A percentile compares a stretch with the other conserved stretches of the same genome.
Conservation (phyloP, 345 rosid species). For the Trapa incisa region DNA sequence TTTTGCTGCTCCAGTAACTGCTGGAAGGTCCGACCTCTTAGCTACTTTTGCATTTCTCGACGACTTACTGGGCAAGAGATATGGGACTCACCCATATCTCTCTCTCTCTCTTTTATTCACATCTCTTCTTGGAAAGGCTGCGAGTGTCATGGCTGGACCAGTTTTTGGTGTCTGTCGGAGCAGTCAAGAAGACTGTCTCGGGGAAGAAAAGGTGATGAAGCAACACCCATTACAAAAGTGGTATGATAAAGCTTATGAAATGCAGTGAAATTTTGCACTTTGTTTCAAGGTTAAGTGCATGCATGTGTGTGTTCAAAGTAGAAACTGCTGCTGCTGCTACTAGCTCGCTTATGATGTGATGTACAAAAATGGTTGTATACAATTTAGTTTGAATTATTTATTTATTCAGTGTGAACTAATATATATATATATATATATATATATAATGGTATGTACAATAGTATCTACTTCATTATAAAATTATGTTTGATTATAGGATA, state of each 20-base stretch:
- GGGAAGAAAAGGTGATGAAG: conserved; percentile 43
- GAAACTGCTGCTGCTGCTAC: background rate
- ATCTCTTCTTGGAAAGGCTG: conserved; percentile 81
- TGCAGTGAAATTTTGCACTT: background rate
- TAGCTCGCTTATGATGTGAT: background rate
- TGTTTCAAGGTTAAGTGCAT: background rate
- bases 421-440: too few species aligned
- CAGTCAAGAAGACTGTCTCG: conserved; percentile 80
- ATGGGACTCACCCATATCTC: too few species aligned
- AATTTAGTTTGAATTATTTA: background rate
- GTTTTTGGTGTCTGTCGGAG: conserved; percentile 84
- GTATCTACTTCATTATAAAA: too few species aligned
- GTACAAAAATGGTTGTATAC: background rate
- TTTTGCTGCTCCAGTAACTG: too few species aligned
- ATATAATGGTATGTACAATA: too few species aligned
- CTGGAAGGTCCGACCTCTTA: too few species aligned
- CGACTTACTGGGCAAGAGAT: too few species aligned
- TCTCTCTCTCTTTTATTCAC: conserved; percentile 49
- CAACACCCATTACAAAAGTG: background rate
- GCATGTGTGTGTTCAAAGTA: background rate
- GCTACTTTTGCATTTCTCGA: too few species aligned
- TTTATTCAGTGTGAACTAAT: too few species aligned
- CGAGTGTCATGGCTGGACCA: conserved; percentile 88
- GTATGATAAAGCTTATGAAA: background rate
- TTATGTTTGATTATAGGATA: too few species aligned